phyloP scores from a whole-genome alignment of 345 rosid genomes.

The Streptanthus diversifolius region DNA sequence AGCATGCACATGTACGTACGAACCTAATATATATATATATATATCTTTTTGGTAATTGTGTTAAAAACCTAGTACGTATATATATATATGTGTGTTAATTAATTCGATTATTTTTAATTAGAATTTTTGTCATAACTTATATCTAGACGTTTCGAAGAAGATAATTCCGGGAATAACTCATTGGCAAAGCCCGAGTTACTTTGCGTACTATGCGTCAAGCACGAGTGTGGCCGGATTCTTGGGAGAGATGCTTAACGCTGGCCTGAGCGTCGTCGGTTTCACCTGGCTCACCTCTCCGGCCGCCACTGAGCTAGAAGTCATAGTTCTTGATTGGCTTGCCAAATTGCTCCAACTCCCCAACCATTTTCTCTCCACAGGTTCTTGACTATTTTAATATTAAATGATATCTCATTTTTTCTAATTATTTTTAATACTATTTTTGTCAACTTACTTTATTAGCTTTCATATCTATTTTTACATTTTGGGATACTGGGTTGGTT shows the following conservation, averaged over 20 bases:
- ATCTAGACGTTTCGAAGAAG: conserved; percentile 22
- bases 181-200: conserved; percentile 34
- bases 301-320: conserved; percentile 33
- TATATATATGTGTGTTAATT: background rate
- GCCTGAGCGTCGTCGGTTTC: conserved; percentile 28
- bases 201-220: conserved; percentile 30
- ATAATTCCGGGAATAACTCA: conserved; percentile 34
- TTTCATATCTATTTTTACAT: too few species aligned
- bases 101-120: background rate
- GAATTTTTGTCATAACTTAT: background rate
- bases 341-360: conserved; percentile 67
- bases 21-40: background rate
- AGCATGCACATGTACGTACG: background rate
- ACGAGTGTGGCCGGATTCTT: conserved; percentile 32
- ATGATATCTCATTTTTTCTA: background rate
- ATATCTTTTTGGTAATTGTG: too few species aligned
- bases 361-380: conserved; percentile 68
- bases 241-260: conserved; percentile 31
- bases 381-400: background rate
- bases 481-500: too few species aligned
- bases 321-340: conserved; percentile 87
- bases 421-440: too few species aligned
- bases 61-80: background rate
- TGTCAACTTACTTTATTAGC: too few species aligned
- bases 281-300: conserved; percentile 30